Evolutionary conservation across 2,329 filamentous ascomycete genomes (phyloP).

Genomic region (Monilinia aucupariae): DNA sequence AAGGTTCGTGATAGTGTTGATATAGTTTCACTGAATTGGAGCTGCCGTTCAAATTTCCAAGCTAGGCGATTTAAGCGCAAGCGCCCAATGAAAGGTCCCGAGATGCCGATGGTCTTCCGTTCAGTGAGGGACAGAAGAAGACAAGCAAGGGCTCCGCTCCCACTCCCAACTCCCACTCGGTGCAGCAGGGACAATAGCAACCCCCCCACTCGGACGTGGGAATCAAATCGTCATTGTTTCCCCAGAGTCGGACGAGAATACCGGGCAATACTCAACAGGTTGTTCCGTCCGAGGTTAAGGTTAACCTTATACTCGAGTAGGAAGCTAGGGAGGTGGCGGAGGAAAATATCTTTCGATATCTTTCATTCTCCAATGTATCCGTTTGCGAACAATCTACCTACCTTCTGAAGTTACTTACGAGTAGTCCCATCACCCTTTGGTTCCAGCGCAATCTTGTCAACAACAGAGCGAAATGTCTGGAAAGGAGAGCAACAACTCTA

Average conservation of each 20-base stretch:
- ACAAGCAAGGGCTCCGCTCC: constrained; percentile 4
- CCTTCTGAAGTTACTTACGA: background rate
- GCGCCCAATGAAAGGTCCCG: constrained; percentile 6
- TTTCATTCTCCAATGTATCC: background rate
- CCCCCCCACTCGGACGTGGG: background rate
- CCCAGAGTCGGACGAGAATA: constrained; percentile 9
- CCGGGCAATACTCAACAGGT: constrained; percentile 1
- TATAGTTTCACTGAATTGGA: constrained; percentile 3
- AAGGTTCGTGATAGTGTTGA: constrained; percentile 5
- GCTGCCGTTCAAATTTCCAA: constrained; percentile 12
- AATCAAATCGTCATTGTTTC: constrained; percentile 10
- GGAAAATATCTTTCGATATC: background rate
- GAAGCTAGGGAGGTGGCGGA: background rate
- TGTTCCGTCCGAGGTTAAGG: constrained; percentile 12
- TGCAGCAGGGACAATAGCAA: background rate
- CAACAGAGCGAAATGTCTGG: constrained; percentile 24
- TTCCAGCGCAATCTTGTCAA: background rate
- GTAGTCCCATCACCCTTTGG: background rate
- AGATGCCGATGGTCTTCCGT: background rate
- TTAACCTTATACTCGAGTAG: too few relatives aligned
- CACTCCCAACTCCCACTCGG: background rate
- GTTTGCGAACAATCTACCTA: background rate
- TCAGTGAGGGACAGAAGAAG: background rate
- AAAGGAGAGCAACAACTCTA: constrained; percentile 27
- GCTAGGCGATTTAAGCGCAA: constrained; percentile 18